A percentile compares a stretch with the other conserved stretches of the same genome.
Evolutionary conservation across 768 basidiomycete genomes (phyloP).

Genomic region (Boletus sp.): DNA sequence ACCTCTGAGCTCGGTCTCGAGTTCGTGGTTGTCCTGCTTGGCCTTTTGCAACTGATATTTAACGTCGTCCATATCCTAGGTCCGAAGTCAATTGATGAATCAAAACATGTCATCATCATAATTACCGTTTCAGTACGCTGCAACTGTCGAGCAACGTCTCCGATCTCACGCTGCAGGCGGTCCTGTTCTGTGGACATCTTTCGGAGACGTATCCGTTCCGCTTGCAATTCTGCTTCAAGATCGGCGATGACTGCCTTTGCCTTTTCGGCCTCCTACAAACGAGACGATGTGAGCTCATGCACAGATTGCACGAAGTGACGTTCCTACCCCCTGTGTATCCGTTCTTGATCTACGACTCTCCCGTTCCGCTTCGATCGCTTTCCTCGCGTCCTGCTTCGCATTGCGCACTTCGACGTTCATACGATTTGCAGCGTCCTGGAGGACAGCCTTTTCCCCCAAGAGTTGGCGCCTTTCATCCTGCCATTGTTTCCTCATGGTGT

Average conservation of each 20-base stretch:
- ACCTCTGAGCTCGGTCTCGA: constrained; percentile 77
- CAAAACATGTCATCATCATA: background rate
- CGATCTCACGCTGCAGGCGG: constrained; percentile 61
- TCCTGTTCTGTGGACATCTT: constrained; percentile 62
- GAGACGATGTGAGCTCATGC: background rate
- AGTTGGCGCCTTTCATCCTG: constrained; percentile 61
- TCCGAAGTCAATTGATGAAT: constrained; percentile 1
- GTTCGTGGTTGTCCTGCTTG: constrained; percentile 71
- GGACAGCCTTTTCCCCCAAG: constrained; percentile 66
- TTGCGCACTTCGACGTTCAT: constrained; percentile 60
- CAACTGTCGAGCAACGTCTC: constrained; percentile 59
- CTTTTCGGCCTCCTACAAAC: constrained; percentile 62
- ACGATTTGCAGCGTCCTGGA: constrained; percentile 69
- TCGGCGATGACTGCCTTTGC: constrained; percentile 65
- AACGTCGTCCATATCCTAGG: constrained; percentile 78
- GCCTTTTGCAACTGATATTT: constrained; percentile 62
- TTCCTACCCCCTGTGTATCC: constrained; percentile 54
- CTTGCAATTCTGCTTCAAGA: constrained; percentile 68
- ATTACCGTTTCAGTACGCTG: constrained; percentile 68
- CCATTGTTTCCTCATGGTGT: constrained; percentile 67
- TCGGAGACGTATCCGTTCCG: constrained; percentile 66
- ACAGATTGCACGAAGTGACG: background rate
- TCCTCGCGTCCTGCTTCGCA: constrained; percentile 57
- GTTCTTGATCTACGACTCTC: constrained; percentile 47
- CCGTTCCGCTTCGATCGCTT: constrained; percentile 51